Base-by-base conservation (phyloP, 2,329 filamentous ascomycete genomes). In the Paraphoma chrysanthemicola region DNA sequence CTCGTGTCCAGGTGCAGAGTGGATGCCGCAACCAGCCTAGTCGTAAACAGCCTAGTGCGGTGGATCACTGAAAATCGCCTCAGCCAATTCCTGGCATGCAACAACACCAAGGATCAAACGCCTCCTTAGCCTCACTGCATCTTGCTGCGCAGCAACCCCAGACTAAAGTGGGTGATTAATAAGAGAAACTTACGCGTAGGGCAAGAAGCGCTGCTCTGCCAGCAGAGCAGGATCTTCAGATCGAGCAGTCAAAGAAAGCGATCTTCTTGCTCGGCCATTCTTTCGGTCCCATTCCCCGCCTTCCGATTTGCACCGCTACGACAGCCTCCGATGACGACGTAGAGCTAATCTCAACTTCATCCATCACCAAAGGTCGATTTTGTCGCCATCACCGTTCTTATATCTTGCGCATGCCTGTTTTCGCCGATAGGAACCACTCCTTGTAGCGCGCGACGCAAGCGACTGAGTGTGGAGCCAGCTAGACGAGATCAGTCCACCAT, bases 311-410 rank as follows among this genome's bases (percentile, higher is more conserved):
- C 60, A 67, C 63, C 57, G 48, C 57, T 14, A 64, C 63, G 66
- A 54, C 59, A 68, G 48, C 61, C 54, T 56, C 61, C 66, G 63
- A 72, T 70, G 70, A 73, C 71, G 71, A 72, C 69, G 69, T 73
- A 67, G 60, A 66, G 60, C 61, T 66, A 68, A 59, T 62, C 56
- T 59, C 62, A 56, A 60, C 59, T 62, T 53, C 54, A 57, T 58
- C 33, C 42, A 36, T 44, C 44, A 36, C 66, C 59, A 62, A 54
- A 56, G 57, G 57, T 47, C 62, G 53, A 44, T 54, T 55, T 30
- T 59, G 55, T 29, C 43, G 36, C 44, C 44, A 12, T 18, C 39
- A 42, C 39, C 44, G 28, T 52, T 58, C 65, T 59, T 59, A 66
- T 53, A 58, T 54, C 56, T 54, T 56, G 47, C 57, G 44, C 47